phyloP scores from a whole-genome alignment of 2,329 filamentous ascomycete species.

The Zarea fungicola region DNA sequence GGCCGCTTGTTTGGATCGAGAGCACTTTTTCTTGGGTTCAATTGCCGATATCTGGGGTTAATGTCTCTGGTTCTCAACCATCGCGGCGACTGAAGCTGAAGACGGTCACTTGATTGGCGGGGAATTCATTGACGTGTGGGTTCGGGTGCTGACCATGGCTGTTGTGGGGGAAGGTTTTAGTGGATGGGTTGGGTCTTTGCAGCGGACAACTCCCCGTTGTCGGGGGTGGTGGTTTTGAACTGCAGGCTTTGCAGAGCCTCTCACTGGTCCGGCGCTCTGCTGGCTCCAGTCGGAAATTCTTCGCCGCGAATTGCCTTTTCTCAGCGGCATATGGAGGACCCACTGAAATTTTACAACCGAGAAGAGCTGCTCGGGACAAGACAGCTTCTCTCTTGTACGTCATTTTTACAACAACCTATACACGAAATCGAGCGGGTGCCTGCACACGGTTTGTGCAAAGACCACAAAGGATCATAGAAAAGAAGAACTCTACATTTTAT shows the following conservation, averaged over 20 bases:
- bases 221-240: no score
- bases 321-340: neutral
- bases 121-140: neutral
- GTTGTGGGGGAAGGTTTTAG: no score
- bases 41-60: conserved; percentile 1
- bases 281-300: no score
- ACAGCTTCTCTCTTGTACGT: neutral
- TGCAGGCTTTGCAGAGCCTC: no score
- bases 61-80: no score
- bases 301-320: conserved; percentile 2
- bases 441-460: no score
- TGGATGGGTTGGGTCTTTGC: neutral
- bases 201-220: neutral
- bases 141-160: neutral
- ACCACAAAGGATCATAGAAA: no score
- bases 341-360: neutral
- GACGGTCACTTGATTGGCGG: conserved; percentile 7
- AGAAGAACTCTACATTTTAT: no score
- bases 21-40: neutral
- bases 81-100: neutral
- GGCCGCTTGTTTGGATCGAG: no score
- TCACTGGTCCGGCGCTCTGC: no score
- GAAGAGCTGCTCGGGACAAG: no score
- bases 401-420: neutral
- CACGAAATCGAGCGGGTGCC: neutral